Base-by-base conservation (phyloP, 441 rosid genomes). In the Syzygium syzygioides region DNA sequence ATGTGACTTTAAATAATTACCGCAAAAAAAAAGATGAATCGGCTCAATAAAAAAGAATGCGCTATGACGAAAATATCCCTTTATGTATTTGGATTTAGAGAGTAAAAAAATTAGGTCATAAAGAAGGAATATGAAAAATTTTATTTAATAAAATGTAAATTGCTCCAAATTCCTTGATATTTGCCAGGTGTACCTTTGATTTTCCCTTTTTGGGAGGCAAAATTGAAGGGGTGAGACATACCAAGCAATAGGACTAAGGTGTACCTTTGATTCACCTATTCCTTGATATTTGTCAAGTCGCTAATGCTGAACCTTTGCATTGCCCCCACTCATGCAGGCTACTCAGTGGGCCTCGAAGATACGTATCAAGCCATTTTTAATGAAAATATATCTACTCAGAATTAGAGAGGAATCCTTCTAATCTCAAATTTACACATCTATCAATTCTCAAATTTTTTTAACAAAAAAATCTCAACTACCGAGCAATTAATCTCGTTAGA, bases 11-110 rank as follows among this genome's bases (percentile, higher is more conserved):
- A 55, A 45, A 45, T 45, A 45, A 45, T 7, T 45, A 45, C 48
- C 9, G 48, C 48, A 8, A 7, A 7, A 56, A 20, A 20, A 1
- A 56, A 45, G 48, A 45, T 45, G 48, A 45, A 45, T 45, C 2
- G 2, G 48, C 48, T 45, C 48, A 45, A 45, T 7, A 45, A 45
- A 45, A 45, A 45, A 45, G 25, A 56, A 56, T 56, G 28, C 12
- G 13, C 1, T 23, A 56, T 4, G 2, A 56, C 11, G 11, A 25
- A 1, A 20, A 9, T 9, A 5, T 0, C 28, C 28, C 28, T 23
- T 57, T 57, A 57, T 23, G 62, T 4, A 57, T 23, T 23, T 57
- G 62, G n/a, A 57, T 57, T 56, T 23, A 9, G 13, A 57, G 12
- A 23, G 14, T 0, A 8, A 9, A 10, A 57, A 23, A 23, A 57